Conservation (phyloP, 129 eudicot species). For the Saposhnikovia divaricata region DNA sequence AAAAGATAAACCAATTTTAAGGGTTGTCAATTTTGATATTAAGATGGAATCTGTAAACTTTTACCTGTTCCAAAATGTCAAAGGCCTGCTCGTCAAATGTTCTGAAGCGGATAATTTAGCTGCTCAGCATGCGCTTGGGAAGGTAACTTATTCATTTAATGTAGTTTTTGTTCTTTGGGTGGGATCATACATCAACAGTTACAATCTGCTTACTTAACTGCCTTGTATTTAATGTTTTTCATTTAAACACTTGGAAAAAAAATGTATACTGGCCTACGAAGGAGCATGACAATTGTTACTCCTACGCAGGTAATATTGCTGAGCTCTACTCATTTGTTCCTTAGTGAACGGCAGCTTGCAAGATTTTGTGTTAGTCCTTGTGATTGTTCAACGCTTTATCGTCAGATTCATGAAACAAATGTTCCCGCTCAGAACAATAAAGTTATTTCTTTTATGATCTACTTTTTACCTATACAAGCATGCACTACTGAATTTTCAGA, state of each 20-base stretch:
- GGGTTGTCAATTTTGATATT: not conserved
- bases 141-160: constrained; percentile 2
- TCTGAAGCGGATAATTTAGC: not conserved
- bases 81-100: not conserved
- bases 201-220: not conserved
- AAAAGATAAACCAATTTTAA: not conserved
- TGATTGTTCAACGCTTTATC: not conserved
- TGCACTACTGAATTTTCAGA: not conserved
- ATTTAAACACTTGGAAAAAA: too few species aligned
- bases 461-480: not conserved
- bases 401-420: not conserved
- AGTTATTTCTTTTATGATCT: constrained; percentile 4
- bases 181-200: not conserved
- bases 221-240: not conserved
- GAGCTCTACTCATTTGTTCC: constrained; percentile 14
- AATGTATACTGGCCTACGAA: not conserved
- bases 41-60: not conserved
- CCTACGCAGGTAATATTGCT: constrained; percentile 1
- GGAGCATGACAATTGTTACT: not conserved
- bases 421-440: not conserved
- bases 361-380: not conserved
- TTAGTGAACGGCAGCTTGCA: not conserved
- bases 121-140: constrained; percentile 12
- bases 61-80: not conserved
- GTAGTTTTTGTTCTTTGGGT: not conserved